These are phyloP conservation scores for Hemileccinum impolitum DNA, from an alignment of 768 basidiomycete species.

Conservation along the genomic window DNA sequence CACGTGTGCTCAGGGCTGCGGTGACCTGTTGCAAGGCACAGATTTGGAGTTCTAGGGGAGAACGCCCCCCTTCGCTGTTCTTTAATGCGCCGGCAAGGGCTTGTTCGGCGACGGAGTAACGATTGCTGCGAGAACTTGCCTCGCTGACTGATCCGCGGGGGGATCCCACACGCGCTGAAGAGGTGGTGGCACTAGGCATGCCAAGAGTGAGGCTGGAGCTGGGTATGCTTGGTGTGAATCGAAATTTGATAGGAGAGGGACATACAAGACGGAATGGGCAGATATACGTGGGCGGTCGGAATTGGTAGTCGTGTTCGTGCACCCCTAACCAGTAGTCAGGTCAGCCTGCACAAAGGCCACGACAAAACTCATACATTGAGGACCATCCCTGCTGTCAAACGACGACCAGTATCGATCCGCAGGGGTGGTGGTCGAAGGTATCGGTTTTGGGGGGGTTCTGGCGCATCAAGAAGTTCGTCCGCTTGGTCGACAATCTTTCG, in stretches of 20 bases:
- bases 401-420: conserved; percentile 15
- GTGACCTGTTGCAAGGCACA: conserved; percentile 43
- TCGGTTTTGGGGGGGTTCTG: background rate
- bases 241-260: conserved; percentile 8
- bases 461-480: conserved; percentile 20
- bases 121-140: conserved; percentile 31
- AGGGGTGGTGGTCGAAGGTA: conserved; percentile 10
- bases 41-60: conserved; percentile 46
- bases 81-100: conserved; percentile 37
- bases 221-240: conserved; percentile 24
- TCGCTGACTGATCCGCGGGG: conserved; percentile 28
- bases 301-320: conserved; percentile 16
- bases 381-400: conserved; percentile 1
- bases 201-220: conserved; percentile 16
- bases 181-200: conserved; percentile 13
- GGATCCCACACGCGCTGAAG: conserved; percentile 10
- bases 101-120: conserved; percentile 45
- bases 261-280: conserved; percentile 15
- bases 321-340: conserved; percentile 16
- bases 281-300: conserved; percentile 3
- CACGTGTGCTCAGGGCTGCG: conserved; percentile 40
- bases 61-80: conserved; percentile 33
- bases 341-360: background rate
- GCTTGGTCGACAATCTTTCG: conserved; percentile 24
- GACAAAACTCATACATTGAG: conserved; percentile 12